Evolutionary conservation across 345 rosid species (phyloP).

Genomic region (Aquilaria yunnanensis): DNA sequence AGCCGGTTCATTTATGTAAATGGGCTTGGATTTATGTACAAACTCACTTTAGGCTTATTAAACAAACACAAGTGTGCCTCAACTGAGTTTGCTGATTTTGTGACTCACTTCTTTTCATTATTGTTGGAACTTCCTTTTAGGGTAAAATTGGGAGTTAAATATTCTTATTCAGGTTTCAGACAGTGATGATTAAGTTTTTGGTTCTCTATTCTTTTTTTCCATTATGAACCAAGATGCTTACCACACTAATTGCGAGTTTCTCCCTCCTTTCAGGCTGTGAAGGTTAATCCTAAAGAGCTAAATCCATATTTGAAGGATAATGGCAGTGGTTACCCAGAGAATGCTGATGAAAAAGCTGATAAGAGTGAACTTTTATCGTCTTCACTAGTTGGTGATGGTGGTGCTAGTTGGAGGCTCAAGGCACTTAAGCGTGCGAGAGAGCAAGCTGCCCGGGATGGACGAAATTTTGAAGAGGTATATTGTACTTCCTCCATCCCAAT

Average conservation of each 20-base stretch:
- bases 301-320: constrained; percentile 75
- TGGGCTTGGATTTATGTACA: too few relatives aligned
- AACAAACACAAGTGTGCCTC: too few relatives aligned
- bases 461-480: constrained; percentile 53
- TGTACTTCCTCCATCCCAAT: background rate
- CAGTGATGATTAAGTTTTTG: background rate
- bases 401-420: constrained; percentile 95
- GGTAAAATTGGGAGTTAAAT: background rate
- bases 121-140: background rate
- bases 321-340: constrained; percentile 85
- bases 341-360: constrained; percentile 35
- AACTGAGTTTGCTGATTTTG: background rate
- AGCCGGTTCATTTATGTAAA: too few relatives aligned
- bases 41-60: too few relatives aligned
- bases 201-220: background rate
- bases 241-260: background rate
- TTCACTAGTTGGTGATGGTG: constrained; percentile 87
- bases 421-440: constrained; percentile 84
- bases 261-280: constrained; percentile 27
- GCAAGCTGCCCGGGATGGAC: constrained; percentile 89
- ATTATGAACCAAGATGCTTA: background rate
- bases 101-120: background rate
- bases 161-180: constrained; percentile 1
- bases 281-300: constrained; percentile 67
- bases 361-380: constrained; percentile 38